Evolutionary conservation across 768 basidiomycete species (phyloP), one percentile per base, ranked within the genome.

Genomic region (Suillus fuscotomentosus): DNA sequence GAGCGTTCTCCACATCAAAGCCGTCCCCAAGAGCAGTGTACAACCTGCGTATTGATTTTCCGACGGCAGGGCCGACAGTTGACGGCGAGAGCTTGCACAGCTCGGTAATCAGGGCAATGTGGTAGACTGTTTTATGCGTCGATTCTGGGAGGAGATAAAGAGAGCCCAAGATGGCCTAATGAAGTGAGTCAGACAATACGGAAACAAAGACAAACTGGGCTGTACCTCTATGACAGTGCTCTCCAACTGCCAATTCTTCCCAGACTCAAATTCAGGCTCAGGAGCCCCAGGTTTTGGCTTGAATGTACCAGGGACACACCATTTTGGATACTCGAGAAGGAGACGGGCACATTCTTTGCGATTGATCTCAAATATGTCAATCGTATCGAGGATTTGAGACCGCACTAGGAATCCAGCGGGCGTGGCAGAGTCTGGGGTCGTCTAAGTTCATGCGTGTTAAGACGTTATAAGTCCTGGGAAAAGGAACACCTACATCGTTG

Each of bases 41-140:
- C 8, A 99, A 75, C 73, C 89, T 93, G 54, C 97, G 85, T 70
- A 99, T 95, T 1, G 93, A 92, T 76, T 98, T 95, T 65, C 97
- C 97, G 22, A 99, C 94, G 2, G 96, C 94, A 0, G 97, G 97
- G 5, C 97, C 97, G 59, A 96, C 91, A 3, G 95, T 97, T 7
- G 85, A 83, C 0, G 97, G 95, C 0, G 92, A 92, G n/a, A 96
- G 80, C 73, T 97, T 97, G 79, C 95, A 98, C 9, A 99, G 80
- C 72, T 99, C 97, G 24, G 93, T 93, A 64, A 99, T 90, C 61
- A 99, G 81, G 4, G 91, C 81, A 65, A 90, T 88, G 72, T 97
- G 94, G 75, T 97, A 99, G 8, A 97, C 80, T 0, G 91, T 80
- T 72, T 91, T 91, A 70, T 89, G 86, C 0, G 86, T 81, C 5